Conservation (phyloP, 805 yeast species). For the Starmerella khaoyaiensis region DNA sequence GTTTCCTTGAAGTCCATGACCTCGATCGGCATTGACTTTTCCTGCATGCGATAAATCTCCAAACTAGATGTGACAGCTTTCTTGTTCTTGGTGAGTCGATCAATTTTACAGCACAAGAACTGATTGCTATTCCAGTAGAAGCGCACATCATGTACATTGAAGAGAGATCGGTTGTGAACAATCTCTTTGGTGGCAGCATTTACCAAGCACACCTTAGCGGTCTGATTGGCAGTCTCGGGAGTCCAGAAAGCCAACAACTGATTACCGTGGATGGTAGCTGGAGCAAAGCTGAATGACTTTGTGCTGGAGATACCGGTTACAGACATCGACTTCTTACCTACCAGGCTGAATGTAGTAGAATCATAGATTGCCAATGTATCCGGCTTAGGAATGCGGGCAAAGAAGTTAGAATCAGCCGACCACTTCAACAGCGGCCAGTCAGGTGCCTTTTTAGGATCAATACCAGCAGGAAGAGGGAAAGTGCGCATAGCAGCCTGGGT, state of each 20-base stretch:
- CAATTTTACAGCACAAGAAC: slow-evolving; percentile 83
- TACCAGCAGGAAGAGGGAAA: slow-evolving; percentile 47
- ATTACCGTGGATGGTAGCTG: slow-evolving; percentile 58
- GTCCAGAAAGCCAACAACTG: slow-evolving; percentile 88
- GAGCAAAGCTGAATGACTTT: slow-evolving; percentile 70
- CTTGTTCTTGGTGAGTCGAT: slow-evolving; percentile 90
- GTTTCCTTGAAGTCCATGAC: slow-evolving; percentile 85
- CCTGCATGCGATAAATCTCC: slow-evolving; percentile 78
- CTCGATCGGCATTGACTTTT: slow-evolving; percentile 88
- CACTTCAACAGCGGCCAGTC: slow-evolving; percentile 97
- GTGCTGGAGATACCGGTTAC: slow-evolving; percentile 79
- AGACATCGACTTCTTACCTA: slow-evolving; percentile 76
- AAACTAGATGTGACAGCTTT: slow-evolving; percentile 83
- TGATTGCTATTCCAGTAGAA: slow-evolving; percentile 84
- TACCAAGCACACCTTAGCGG: slow-evolving; percentile 87
- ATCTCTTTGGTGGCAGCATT: slow-evolving; percentile 73
- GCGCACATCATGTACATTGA: slow-evolving; percentile 84
- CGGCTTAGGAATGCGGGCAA: slow-evolving; percentile 90
- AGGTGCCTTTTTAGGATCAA: slow-evolving; percentile 34
- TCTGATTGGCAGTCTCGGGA: slow-evolving; percentile 83
- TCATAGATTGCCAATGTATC: slow-evolving; percentile 80
- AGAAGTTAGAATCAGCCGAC: slow-evolving; percentile 83
- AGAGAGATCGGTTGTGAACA: slow-evolving; percentile 80
- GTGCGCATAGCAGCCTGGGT: slow-evolving; percentile 78
- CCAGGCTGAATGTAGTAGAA: slow-evolving; percentile 57